Conservation (phyloP, 805 yeast species). For the Zygosaccharomyces siamensis region DNA sequence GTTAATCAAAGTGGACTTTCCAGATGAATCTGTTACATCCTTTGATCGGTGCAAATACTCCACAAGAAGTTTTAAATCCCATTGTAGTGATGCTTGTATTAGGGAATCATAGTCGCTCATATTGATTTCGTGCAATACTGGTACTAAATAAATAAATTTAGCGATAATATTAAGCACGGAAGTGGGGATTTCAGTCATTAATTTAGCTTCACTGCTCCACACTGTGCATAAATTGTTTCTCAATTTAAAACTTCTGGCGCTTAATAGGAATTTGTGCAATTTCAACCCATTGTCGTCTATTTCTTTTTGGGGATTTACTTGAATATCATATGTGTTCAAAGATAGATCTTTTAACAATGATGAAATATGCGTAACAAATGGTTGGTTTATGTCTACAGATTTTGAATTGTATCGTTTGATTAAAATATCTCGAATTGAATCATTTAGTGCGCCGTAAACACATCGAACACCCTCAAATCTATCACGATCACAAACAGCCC, state of each 20-base stretch:
- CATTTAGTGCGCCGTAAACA: constrained; percentile 72
- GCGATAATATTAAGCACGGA: constrained; percentile 26
- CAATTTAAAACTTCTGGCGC: constrained; percentile 37
- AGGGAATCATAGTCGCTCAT: constrained; percentile 31
- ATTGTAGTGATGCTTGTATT: constrained; percentile 32
- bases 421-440: constrained; percentile 54
- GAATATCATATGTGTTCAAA: constrained; percentile 26
- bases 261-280: constrained; percentile 42
- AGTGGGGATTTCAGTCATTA: constrained; percentile 18
- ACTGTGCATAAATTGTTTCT: constrained; percentile 18
- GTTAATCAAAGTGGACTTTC: constrained; percentile 33
- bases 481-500: constrained; percentile 76
- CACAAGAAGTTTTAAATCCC: constrained; percentile 37
- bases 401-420: constrained; percentile 61
- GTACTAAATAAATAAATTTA: constrained; percentile 37
- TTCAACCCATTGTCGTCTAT: constrained; percentile 11
- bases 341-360: constrained; percentile 30
- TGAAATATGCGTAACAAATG: constrained; percentile 68
- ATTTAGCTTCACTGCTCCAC: constrained; percentile 26
- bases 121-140: constrained; percentile 38
- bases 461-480: constrained; percentile 79
- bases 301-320: constrained; percentile 15
- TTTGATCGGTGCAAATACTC: constrained; percentile 34
- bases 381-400: constrained; percentile 61
- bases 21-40: constrained; percentile 28